Evolutionary conservation across 2,329 filamentous ascomycete species (phyloP).

Genomic region (Cephalotrichum gorgonifer): DNA sequence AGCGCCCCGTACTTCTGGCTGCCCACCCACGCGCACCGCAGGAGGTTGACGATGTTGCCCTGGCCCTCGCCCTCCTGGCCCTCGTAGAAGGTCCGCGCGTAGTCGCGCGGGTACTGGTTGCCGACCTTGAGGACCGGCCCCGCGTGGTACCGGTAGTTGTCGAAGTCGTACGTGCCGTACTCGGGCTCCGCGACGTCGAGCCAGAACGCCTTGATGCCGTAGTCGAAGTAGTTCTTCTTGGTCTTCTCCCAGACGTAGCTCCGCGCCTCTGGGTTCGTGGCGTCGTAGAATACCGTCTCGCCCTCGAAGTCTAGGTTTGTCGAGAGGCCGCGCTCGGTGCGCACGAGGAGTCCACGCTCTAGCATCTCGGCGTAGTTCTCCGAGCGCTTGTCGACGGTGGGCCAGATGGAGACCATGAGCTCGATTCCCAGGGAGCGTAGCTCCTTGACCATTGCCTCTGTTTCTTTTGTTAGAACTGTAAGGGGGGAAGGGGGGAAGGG

Average conservation of each 20-base stretch:
- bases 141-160: slow-evolving; percentile 49
- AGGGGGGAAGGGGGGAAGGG: too few species aligned
- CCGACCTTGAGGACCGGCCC: slow-evolving; percentile 31
- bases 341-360: slow-evolving; percentile 48
- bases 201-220: slow-evolving; percentile 57
- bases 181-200: slow-evolving; percentile 61
- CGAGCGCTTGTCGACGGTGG: slow-evolving; percentile 48
- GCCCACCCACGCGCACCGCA: slow-evolving; percentile 38
- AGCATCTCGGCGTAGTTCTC: slow-evolving; percentile 54
- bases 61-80: slow-evolving; percentile 43
- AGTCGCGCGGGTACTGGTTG: slow-evolving; percentile 49
- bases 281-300: slow-evolving; percentile 50
- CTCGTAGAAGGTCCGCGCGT: slow-evolving; percentile 49
- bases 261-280: slow-evolving; percentile 50
- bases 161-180: slow-evolving; percentile 55
- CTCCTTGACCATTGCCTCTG: slow-evolving; percentile 49
- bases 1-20: slow-evolving; percentile 55
- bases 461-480: not conserved
- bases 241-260: slow-evolving; percentile 48
- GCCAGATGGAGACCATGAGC: slow-evolving; percentile 62
- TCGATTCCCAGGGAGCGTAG: slow-evolving; percentile 48
- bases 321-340: slow-evolving; percentile 47
- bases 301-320: slow-evolving; percentile 49
- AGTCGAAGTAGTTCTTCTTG: slow-evolving; percentile 49
- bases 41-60: slow-evolving; percentile 44